A percentile compares a stretch with the other conserved stretches of the same genome.
These are phyloP conservation scores for Ajuga chamaepitys DNA, from an alignment of 257 asterid species.

Conservation along the genomic window DNA sequence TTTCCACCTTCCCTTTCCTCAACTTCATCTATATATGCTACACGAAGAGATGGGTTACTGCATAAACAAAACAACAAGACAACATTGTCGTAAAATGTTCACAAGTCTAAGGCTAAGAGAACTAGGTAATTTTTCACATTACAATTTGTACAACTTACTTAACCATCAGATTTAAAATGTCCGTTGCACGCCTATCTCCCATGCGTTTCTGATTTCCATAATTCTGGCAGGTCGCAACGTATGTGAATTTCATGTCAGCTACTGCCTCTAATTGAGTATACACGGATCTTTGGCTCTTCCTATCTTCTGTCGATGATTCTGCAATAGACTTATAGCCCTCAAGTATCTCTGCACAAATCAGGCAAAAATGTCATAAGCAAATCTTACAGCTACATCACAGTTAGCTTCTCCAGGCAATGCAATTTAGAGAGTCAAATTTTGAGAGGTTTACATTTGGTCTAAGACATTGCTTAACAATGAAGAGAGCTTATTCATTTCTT, in stretches of 20 bases:
- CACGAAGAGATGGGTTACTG: conserved; percentile 98
- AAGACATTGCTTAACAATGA: no score
- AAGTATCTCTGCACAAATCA: conserved; percentile 60
- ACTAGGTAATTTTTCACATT: neutral
- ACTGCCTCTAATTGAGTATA: conserved; percentile 87
- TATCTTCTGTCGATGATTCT: conserved; percentile 69
- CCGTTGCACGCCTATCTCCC: conserved; percentile 98
- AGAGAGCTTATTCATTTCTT: no score
- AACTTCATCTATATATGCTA: conserved; percentile 93
- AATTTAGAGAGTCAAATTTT: neutral
- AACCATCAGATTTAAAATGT: conserved; percentile 93
- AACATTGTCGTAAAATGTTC: conserved; percentile 6
- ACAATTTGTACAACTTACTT: conserved; percentile 54
- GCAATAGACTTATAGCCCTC: conserved; percentile 75
- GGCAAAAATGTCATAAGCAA: neutral
- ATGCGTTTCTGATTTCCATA: conserved; percentile 93
- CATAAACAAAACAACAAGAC: conserved; percentile 12
- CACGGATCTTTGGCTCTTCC: conserved; percentile 88
- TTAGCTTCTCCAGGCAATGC: neutral
- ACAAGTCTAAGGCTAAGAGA: conserved; percentile 1
- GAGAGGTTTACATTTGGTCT: neutral
- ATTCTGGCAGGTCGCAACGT: conserved; percentile 95
- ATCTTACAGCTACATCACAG: neutral
- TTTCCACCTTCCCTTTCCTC: conserved; percentile 89
- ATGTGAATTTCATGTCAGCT: conserved; percentile 98